Evolutionary conservation across 2,329 filamentous ascomycete species (phyloP).

Genomic region (Colletotrichum tamarilloi): DNA sequence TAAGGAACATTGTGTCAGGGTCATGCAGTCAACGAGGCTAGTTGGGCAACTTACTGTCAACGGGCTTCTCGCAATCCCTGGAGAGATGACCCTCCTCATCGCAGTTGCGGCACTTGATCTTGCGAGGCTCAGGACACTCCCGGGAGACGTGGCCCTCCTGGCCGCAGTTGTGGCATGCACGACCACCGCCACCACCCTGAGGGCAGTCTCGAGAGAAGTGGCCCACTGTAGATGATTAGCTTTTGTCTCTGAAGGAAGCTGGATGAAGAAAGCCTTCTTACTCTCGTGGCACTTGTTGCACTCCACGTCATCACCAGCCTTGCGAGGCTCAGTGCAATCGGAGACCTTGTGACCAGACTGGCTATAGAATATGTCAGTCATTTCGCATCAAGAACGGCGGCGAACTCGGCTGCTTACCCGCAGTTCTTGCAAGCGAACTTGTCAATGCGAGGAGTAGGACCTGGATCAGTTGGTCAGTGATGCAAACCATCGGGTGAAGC

Average conservation of each 20-base stretch:
- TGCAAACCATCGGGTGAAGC: background rate
- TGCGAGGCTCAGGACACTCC: conserved; percentile 60
- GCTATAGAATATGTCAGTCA: conserved; percentile 41
- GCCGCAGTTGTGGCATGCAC: conserved; percentile 72
- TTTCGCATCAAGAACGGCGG: background rate
- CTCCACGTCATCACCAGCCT: conserved; percentile 67
- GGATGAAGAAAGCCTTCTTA: conserved; percentile 52
- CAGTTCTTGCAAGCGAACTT: conserved; percentile 77
- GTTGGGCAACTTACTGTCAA: conserved; percentile 56
- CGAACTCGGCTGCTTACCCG: conserved; percentile 51
- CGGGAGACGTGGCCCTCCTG: conserved; percentile 67
- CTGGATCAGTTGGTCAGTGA: conserved; percentile 44
- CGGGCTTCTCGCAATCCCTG: conserved; percentile 71
- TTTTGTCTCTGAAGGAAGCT: background rate
- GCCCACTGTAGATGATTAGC: conserved; percentile 55
- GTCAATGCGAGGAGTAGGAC: conserved; percentile 70
- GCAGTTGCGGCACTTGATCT: conserved; percentile 71
- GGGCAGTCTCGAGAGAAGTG: conserved; percentile 76
- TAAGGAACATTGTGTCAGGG: conserved; percentile 37
- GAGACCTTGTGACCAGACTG: conserved; percentile 61
- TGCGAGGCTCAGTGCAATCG: conserved; percentile 70
- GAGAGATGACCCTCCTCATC: conserved; percentile 70
- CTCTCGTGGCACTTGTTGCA: conserved; percentile 74
- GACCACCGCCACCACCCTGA: conserved; percentile 64
- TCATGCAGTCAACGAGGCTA: background rate